Conservation (phyloP, 1,139 yeast genomes). For the Wickerhamiella pararugosa region DNA sequence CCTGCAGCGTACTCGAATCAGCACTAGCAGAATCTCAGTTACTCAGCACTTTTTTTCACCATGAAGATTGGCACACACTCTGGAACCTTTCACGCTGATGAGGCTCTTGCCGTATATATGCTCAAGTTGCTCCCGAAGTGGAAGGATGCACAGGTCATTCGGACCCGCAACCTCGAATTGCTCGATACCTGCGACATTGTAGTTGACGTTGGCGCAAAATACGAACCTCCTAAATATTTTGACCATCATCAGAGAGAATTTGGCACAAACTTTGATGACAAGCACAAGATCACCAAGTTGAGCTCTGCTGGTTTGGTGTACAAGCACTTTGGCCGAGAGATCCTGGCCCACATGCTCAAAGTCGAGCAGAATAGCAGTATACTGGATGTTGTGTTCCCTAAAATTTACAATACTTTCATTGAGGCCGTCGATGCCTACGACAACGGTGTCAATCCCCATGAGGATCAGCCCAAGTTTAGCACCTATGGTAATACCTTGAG, state of each 20-base stretch:
- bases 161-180: constrained; percentile 69
- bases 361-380: constrained; percentile 24
- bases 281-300: constrained; percentile 52
- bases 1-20: too few species aligned
- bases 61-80: constrained; percentile 74
- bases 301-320: constrained; percentile 90
- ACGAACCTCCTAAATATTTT: constrained; percentile 73
- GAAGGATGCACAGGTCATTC: constrained; percentile 45
- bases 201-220: constrained; percentile 90
- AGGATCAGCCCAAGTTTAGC: constrained; percentile 21
- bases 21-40: too few species aligned
- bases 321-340: constrained; percentile 82
- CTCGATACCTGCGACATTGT: constrained; percentile 87
- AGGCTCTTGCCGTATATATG: constrained; percentile 88
- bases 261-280: constrained; percentile 42
- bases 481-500: constrained; percentile 54
- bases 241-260: constrained; percentile 94
- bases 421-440: constrained; percentile 95
- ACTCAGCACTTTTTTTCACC: neutral
- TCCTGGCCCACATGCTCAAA: constrained; percentile 35
- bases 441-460: constrained; percentile 63
- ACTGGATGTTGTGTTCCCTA: constrained; percentile 52
- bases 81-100: constrained; percentile 96
- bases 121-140: constrained; percentile 57
- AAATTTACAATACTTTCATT: constrained; percentile 68